Evolutionary conservation across 2,329 filamentous ascomycete species (phyloP).

Genomic region (Phoma sp.): DNA sequence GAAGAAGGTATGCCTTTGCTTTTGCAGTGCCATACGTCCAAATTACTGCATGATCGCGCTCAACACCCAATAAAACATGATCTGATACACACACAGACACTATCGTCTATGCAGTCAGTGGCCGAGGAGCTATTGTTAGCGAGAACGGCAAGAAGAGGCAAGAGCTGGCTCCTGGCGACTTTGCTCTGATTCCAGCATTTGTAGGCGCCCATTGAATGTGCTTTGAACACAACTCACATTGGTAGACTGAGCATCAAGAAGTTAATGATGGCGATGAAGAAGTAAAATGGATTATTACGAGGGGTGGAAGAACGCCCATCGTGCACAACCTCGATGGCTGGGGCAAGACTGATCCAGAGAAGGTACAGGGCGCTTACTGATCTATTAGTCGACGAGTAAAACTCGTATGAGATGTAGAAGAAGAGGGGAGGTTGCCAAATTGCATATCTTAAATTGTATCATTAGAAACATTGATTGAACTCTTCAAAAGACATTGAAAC

Average conservation of each 20-base stretch:
- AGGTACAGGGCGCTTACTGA: conserved; percentile 5
- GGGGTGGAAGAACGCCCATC: conserved; percentile 65
- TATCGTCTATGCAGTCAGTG: conserved; percentile 69
- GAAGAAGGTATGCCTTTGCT: conserved; percentile 61
- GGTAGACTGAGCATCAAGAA: conserved; percentile 68
- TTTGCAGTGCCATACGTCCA: neutral
- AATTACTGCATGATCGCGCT: neutral
- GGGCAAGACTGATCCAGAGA: conserved; percentile 49
- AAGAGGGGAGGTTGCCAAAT: no score
- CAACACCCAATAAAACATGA: neutral
- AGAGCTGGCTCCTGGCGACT: conserved; percentile 67
- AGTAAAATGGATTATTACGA: conserved; percentile 69
- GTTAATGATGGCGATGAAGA: conserved; percentile 69
- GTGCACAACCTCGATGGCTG: conserved; percentile 69
- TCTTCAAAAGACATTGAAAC: no score
- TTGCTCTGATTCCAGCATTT: conserved; percentile 72
- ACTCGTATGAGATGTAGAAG: no score
- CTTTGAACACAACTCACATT: neutral
- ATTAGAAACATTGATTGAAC: no score
- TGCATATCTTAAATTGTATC: no score
- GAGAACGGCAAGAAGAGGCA: conserved; percentile 62
- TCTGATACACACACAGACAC: conserved; percentile 58
- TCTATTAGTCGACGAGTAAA: neutral
- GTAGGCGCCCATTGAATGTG: neutral
- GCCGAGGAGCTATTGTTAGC: conserved; percentile 66